Conservation (phyloP, 148 eudicot species). For the Chenopodium formosanum region DNA sequence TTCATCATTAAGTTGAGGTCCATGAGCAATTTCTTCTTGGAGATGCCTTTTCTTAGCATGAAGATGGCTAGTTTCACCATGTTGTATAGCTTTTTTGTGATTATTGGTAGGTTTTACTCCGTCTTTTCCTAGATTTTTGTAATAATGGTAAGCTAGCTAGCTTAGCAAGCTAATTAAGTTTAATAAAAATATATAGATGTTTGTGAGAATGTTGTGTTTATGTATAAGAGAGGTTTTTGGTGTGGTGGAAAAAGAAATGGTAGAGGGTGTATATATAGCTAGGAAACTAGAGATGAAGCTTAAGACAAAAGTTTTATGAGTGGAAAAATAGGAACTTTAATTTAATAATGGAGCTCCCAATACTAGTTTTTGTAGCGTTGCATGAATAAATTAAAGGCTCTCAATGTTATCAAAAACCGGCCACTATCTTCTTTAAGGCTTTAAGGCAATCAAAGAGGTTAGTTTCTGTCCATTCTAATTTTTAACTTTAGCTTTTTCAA, state of each 20-base stretch:
- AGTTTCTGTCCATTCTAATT: no score
- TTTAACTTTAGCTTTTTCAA: no score
- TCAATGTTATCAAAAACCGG: no score
- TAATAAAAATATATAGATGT: not conserved
- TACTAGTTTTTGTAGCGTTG: not conserved
- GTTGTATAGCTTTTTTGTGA: conserved; percentile 49
- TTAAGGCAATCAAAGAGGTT: no score
- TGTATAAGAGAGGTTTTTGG: not conserved
- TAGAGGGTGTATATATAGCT: conserved; percentile 22
- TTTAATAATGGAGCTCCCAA: not conserved
- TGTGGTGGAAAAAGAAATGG: not conserved
- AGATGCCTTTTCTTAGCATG: conserved; percentile 62
- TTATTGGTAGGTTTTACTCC: conserved; percentile 48
- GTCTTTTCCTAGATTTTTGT: conserved; percentile 21
- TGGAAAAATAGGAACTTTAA: not conserved
- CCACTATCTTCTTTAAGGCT: no score
- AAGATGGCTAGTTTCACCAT: conserved; percentile 40
- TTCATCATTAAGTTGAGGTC: conserved; percentile 53
- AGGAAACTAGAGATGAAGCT: conserved; percentile 5
- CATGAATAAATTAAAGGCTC: no score
- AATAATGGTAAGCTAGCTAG: conserved; percentile 6
- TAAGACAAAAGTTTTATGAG: not conserved
- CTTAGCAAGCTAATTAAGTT: no score
- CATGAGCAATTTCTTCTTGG: conserved; percentile 45
- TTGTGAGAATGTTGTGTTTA: not conserved